Conservation (phyloP, 352 stramenopile genomes). For the Chrysophaeum taylorii region DNA sequence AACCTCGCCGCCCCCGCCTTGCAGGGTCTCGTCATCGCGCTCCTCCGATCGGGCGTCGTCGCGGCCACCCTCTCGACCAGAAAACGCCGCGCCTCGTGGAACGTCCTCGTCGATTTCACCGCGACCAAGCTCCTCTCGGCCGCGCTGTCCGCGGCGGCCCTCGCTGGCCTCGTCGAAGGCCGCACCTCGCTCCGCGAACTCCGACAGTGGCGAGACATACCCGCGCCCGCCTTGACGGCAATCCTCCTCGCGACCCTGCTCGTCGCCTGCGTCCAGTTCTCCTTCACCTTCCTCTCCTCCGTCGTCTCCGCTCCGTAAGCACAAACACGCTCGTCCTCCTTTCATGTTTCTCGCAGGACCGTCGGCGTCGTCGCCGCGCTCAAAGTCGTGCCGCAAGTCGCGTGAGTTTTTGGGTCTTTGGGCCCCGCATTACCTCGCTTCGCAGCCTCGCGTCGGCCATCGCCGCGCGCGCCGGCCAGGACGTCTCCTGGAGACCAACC, state of each 20-base stretch:
- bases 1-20: slow-evolving; percentile 23
- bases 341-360: too few species aligned
- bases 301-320: slow-evolving; percentile 18
- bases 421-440: background rate
- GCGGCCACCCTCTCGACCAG: too few species aligned
- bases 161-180: slow-evolving; percentile 17
- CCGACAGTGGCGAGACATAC: background rate
- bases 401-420: slow-evolving; percentile 1
- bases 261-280: slow-evolving; percentile 18
- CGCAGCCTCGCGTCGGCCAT: too few species aligned
- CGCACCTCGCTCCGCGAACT: too few species aligned
- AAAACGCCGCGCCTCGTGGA: background rate
- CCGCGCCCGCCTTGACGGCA: background rate
- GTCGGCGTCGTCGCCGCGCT: slow-evolving; percentile 23
- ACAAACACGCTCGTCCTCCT: too few species aligned
- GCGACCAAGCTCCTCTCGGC: slow-evolving; percentile 19
- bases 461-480: too few species aligned
- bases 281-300: slow-evolving; percentile 23
- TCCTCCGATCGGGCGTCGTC: slow-evolving; percentile 11
- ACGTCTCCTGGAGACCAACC: too few species aligned
- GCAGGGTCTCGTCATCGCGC: slow-evolving; percentile 19
- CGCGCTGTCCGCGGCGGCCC: background rate
- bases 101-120: slow-evolving; percentile 17
- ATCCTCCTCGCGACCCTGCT: background rate
- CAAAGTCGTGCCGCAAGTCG: slow-evolving; percentile 24